Conservation (phyloP, 106 monocot genomes). For the Cymbidium sinense region DNA sequence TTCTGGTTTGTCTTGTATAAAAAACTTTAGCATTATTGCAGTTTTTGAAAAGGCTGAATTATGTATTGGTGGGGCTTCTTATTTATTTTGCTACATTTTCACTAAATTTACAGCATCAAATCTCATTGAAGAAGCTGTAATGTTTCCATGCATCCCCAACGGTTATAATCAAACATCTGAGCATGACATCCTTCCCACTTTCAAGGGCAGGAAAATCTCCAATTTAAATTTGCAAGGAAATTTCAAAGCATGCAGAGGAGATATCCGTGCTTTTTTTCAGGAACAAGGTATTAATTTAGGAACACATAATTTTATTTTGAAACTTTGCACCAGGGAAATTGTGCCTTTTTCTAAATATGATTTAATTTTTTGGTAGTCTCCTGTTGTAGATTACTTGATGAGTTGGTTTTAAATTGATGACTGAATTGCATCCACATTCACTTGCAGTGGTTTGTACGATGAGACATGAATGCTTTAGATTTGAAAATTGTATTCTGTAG, state of each 20-base stretch:
- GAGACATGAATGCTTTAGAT: too few species aligned
- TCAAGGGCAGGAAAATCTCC: neutral
- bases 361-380: neutral
- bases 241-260: constrained; percentile 2
- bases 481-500: too few species aligned
- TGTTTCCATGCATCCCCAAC: constrained; percentile 14
- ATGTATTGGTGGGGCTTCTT: neutral
- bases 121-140: neutral
- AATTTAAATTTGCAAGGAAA: neutral
- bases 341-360: neutral
- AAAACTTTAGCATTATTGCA: too few species aligned
- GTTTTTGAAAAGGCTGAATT: too few species aligned
- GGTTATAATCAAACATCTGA: constrained; percentile 7
- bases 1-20: too few species aligned
- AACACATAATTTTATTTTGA: neutral
- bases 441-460: too few species aligned
- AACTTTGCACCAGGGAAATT: neutral
- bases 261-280: neutral
- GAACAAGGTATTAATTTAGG: constrained; percentile 3
- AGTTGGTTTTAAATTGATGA: too few species aligned
- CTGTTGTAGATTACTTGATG: neutral
- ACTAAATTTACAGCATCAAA: constrained; percentile 8
- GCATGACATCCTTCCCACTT: neutral
- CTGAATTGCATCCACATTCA: too few species aligned
- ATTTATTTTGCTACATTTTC: neutral